Percentiles rank a stretch among this genome's conserved stretches.
phyloP scores from a whole-genome alignment of 148 eudicot species.

The Rhododendron henanense region DNA sequence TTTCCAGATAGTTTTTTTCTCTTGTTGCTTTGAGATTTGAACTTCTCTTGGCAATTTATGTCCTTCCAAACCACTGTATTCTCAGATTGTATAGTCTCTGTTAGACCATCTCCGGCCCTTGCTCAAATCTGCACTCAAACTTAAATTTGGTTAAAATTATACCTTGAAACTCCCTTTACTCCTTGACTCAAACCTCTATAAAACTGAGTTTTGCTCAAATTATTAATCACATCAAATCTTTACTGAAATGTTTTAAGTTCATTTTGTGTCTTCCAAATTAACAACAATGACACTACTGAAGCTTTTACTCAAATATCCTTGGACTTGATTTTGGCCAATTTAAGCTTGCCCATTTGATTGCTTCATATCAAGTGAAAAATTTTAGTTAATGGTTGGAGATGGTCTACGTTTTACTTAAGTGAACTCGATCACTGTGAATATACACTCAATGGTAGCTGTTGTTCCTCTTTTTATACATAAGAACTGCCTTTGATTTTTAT shows the following conservation, averaged over 20 bases:
- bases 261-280: not conserved
- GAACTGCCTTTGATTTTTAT: not conserved
- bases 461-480: not conserved
- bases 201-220: not conserved
- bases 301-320: not conserved
- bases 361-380: not conserved
- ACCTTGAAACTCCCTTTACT: not conserved
- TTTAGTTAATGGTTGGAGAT: not conserved
- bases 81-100: not conserved
- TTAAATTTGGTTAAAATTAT: not conserved
- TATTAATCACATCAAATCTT: not conserved
- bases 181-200: not conserved
- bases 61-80: not conserved
- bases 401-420: not conserved
- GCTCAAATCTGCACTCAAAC: not conserved
- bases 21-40: not conserved
- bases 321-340: not conserved
- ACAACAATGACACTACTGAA: not conserved
- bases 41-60: not conserved
- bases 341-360: not conserved
- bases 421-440: conserved; percentile 1
- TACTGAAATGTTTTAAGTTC: not conserved
- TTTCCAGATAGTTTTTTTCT: not conserved
- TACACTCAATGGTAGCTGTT: not conserved
- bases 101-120: not conserved